Evolutionary conservation across 345 rosid genomes (phyloP), one percentile per base, ranked within the genome.

Genomic region (Lagerstroemia speciosa): DNA sequence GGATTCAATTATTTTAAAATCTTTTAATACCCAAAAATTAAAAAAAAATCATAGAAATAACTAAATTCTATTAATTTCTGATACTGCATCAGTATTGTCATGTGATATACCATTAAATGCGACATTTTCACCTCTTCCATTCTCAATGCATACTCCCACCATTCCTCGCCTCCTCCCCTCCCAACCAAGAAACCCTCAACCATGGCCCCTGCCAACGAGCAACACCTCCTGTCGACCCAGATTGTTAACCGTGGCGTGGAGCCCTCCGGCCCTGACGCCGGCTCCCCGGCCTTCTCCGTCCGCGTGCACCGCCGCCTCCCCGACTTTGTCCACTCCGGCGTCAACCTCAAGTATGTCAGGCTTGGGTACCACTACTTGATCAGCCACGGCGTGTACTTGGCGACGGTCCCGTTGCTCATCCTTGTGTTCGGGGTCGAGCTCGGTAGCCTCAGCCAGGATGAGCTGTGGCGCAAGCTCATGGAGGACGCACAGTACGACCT

Each of bases 311-410:
- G 95, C 69, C 86, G 96, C 71, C 74, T 94, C 15, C 99, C 99
- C 0, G 99, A 94, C 69, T 94, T 94, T 64, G 93, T 94, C 22
- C 97, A 94, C 58, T 94, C 99, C 0, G 97, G 63, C 33, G 63
- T 94, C 22, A 94, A 94, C 67, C 84, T 94, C 58, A 94, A 94
- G 82, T 94, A 94, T 48, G 99, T 94, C 70, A 91, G 84, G 75
- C 82, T 94, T 58, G 99, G 99, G 11, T 94, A 94, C 74, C 99
- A 85, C 69, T 89, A 94, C 76, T 84, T 94, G n/a, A 94, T 94
- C 69, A 94, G 79, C 70, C 99, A 94, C 62, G 97, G 90, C 72
- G 82, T 94, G 7, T 94, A 94, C 75, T 77, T 94, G 80, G 99
- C 90, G 43, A 91, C 99, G 62, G 81, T 94, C 60, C 97, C 99